Conservation (phyloP, 2,329 filamentous ascomycete species). For the Ascocoryne sarcoides region DNA sequence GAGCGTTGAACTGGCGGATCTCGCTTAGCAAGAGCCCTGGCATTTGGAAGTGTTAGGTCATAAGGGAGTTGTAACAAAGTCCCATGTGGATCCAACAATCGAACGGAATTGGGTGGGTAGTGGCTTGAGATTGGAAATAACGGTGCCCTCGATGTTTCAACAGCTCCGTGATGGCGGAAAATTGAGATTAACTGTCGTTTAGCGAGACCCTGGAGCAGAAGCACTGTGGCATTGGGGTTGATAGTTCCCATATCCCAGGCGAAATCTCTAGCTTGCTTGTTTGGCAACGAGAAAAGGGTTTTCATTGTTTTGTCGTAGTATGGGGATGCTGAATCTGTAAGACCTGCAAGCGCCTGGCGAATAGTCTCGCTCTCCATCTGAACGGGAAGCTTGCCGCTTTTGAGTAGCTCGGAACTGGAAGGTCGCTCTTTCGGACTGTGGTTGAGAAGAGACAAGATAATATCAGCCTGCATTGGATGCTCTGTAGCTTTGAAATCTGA, state of each 20-base stretch:
- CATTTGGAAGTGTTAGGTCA: constrained; percentile 83
- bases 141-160: constrained; percentile 66
- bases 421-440: constrained; percentile 79
- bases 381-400: constrained; percentile 78
- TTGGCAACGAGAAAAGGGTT: constrained; percentile 65
- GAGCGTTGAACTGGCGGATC: constrained; percentile 61
- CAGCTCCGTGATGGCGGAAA: constrained; percentile 81
- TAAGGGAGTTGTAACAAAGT: constrained; percentile 91
- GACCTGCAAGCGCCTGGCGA: constrained; percentile 67
- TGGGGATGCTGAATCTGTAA: constrained; percentile 75
- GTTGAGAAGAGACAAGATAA: constrained; percentile 71
- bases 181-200: constrained; percentile 67
- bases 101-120: constrained; percentile 67
- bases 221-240: constrained; percentile 45
- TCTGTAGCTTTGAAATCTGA: constrained; percentile 63
- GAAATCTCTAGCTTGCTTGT: constrained; percentile 72
- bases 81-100: constrained; percentile 72
- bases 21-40: constrained; percentile 72
- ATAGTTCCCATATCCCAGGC: constrained; percentile 63
- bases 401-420: constrained; percentile 71
- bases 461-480: constrained; percentile 59
- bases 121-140: constrained; percentile 77
- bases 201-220: constrained; percentile 64
- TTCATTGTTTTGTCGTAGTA: constrained; percentile 86
- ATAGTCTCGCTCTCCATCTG: constrained; percentile 92